A percentile compares a stretch with the other conserved stretches of the same genome.
Conservation (phyloP, 805 yeast species). For the Wickerhamiella vanderwaltii region DNA sequence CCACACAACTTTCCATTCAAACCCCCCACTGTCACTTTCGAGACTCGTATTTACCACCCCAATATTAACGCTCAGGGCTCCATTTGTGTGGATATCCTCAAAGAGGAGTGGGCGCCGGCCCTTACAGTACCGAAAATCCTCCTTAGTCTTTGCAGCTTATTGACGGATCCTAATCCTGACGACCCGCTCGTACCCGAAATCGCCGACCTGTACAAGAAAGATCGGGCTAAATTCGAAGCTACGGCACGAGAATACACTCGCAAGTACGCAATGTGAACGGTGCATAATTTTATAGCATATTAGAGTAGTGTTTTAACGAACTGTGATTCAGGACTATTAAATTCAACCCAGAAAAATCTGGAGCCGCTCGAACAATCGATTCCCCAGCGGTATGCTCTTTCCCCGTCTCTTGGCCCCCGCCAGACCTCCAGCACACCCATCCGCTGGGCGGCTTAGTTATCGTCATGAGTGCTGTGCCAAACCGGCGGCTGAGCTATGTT, state of each 20-base stretch:
- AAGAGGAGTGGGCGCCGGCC: conserved; percentile 99
- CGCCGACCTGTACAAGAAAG: conserved; percentile 91
- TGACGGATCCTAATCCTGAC: conserved; percentile 97
- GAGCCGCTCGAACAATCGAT: too few relatives aligned
- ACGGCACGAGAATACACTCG: conserved; percentile 98
- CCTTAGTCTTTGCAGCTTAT: conserved; percentile 84
- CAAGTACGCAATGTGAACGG: conserved; percentile 77
- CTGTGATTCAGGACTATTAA: too few relatives aligned
- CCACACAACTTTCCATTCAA: conserved; percentile 99
- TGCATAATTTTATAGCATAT: background rate
- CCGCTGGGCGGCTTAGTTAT: background rate
- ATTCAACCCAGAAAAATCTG: too few relatives aligned
- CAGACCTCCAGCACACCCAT: background rate
- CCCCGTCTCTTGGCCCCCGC: too few relatives aligned
- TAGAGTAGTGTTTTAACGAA: too few relatives aligned
- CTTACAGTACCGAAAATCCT: conserved; percentile 91
- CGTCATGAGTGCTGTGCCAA: conserved; percentile 23
- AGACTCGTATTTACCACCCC: conserved; percentile 95
- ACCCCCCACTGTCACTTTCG: conserved; percentile 88
- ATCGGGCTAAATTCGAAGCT: conserved; percentile 85
- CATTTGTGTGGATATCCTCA: conserved; percentile 90
- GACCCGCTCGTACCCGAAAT: conserved; percentile 98
- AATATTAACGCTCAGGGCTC: conserved; percentile 92
- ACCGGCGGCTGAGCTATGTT: conserved; percentile 68
- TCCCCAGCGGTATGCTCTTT: too few relatives aligned